Evolutionary conservation across 306 rosid genomes (phyloP).

Genomic region (Betula pendula): DNA sequence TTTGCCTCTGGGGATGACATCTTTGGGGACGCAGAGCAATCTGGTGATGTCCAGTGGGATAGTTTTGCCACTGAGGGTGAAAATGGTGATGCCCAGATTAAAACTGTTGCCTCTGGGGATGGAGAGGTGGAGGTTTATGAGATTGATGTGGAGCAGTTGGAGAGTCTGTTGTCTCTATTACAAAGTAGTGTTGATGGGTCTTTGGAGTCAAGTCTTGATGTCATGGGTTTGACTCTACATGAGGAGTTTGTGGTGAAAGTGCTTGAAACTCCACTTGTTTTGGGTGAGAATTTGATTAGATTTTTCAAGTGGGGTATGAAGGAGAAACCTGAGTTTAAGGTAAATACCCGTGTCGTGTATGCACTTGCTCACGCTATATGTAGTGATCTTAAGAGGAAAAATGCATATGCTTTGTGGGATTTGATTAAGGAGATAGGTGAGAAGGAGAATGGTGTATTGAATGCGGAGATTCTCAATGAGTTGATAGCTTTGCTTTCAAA

Average conservation of each 20-base stretch:
- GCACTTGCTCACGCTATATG: slow-evolving; percentile 46
- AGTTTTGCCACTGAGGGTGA: slow-evolving; percentile 18
- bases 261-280: slow-evolving; percentile 47
- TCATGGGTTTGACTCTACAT: slow-evolving; percentile 42
- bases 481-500: slow-evolving; percentile 51
- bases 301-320: slow-evolving; percentile 68
- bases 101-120: neutral
- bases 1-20: slow-evolving; percentile 12
- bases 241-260: slow-evolving; percentile 49
- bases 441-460: slow-evolving; percentile 39
- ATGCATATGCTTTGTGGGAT: slow-evolving; percentile 60
- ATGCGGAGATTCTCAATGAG: slow-evolving; percentile 46
- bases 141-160: slow-evolving; percentile 53
- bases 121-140: slow-evolving; percentile 35
- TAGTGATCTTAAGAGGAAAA: slow-evolving; percentile 33
- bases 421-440: slow-evolving; percentile 57
- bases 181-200: slow-evolving; percentile 48
- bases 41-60: slow-evolving; percentile 6
- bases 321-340: slow-evolving; percentile 40
- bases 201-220: slow-evolving; percentile 51
- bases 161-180: slow-evolving; percentile 48
- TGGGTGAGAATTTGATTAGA: slow-evolving; percentile 58
- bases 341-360: slow-evolving; percentile 42
- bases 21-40: slow-evolving; percentile 20
- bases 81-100: slow-evolving; percentile 11